Evolutionary conservation across 2,329 filamentous ascomycete species (phyloP).

Genomic region (Myriangium duriaei): DNA sequence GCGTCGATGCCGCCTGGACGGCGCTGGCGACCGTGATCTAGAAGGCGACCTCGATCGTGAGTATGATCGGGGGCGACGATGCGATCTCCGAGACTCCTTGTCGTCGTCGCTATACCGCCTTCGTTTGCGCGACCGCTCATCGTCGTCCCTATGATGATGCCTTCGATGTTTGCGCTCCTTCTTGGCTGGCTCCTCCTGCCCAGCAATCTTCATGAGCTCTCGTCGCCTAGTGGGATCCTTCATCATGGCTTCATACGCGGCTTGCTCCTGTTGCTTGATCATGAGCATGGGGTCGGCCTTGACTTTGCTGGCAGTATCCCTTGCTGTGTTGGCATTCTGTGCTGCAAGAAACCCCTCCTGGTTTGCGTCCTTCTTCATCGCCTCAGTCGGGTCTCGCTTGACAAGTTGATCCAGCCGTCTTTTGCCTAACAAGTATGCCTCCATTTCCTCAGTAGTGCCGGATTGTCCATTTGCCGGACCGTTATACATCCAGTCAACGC

Average conservation of each 20-base stretch:
- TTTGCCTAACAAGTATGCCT: slow-evolving; percentile 87
- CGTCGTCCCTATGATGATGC: slow-evolving; percentile 21
- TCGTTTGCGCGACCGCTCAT: slow-evolving; percentile 22
- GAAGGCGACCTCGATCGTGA: slow-evolving; percentile 16
- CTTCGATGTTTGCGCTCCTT: slow-evolving; percentile 18
- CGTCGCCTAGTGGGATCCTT: slow-evolving; percentile 57
- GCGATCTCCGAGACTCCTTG: slow-evolving; percentile 19
- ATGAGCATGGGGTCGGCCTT: slow-evolving; percentile 82
- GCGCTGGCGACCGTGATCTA: slow-evolving; percentile 15
- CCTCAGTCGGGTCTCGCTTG: slow-evolving; percentile 69
- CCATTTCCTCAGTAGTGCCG: slow-evolving; percentile 78
- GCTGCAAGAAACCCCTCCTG: slow-evolving; percentile 43
- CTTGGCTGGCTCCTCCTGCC: slow-evolving; percentile 19
- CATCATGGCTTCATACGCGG: slow-evolving; percentile 50
- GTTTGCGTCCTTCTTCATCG: slow-evolving; percentile 54
- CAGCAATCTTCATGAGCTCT: slow-evolving; percentile 47
- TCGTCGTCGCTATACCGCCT: slow-evolving; percentile 24
- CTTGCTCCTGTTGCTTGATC: slow-evolving; percentile 74
- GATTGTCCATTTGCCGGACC: slow-evolving; percentile 65
- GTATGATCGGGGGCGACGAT: slow-evolving; percentile 17
- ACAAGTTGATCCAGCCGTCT: slow-evolving; percentile 78
- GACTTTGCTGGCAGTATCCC: slow-evolving; percentile 77
- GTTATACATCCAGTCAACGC: slow-evolving; percentile 97
- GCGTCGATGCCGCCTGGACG: neutral
- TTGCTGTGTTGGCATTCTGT: slow-evolving; percentile 57